These are phyloP conservation scores for Colletotrichum costaricense DNA, from an alignment of 2,329 filamentous ascomycete species.

Conservation along the genomic window DNA sequence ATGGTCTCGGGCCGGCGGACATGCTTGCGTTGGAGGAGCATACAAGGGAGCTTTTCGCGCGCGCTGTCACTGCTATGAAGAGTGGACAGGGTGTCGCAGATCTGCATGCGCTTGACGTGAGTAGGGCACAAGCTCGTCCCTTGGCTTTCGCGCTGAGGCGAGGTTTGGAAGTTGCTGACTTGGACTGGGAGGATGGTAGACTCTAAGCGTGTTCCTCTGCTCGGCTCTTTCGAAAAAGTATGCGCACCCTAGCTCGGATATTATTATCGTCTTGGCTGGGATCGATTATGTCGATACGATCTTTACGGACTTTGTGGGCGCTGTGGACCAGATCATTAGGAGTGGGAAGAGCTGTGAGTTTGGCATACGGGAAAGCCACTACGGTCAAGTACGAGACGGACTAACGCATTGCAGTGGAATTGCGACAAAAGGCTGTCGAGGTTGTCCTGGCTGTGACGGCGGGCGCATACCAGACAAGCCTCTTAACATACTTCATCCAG, in stretches of 20 bases:
- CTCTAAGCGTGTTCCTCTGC: constrained; percentile 87
- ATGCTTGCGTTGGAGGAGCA: constrained; percentile 82
- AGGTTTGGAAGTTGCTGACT: background rate
- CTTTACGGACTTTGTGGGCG: constrained; percentile 88
- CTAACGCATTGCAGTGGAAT: constrained; percentile 66
- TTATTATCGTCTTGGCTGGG: constrained; percentile 89
- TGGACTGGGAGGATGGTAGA: constrained; percentile 64
- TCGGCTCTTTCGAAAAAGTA: constrained; percentile 89
- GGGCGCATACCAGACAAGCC: constrained; percentile 94
- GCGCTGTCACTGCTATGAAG: constrained; percentile 78
- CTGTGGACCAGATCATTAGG: constrained; percentile 85
- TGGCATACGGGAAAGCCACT: background rate
- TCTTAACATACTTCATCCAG: constrained; percentile 95
- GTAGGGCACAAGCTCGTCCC: constrained; percentile 40
- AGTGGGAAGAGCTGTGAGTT: constrained; percentile 76
- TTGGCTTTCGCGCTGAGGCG: background rate
- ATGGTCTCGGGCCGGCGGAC: constrained; percentile 77
- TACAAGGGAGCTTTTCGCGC: constrained; percentile 81
- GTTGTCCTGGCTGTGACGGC: constrained; percentile 86
- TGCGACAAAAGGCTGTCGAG: constrained; percentile 83
- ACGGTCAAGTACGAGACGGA: background rate
- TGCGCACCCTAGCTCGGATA: constrained; percentile 93
- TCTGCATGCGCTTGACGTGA: constrained; percentile 87
- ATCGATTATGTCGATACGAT: constrained; percentile 88
- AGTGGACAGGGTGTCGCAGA: constrained; percentile 70